Conservation (phyloP, 1,139 yeast species). For the Hanseniaspora gamundiae region DNA sequence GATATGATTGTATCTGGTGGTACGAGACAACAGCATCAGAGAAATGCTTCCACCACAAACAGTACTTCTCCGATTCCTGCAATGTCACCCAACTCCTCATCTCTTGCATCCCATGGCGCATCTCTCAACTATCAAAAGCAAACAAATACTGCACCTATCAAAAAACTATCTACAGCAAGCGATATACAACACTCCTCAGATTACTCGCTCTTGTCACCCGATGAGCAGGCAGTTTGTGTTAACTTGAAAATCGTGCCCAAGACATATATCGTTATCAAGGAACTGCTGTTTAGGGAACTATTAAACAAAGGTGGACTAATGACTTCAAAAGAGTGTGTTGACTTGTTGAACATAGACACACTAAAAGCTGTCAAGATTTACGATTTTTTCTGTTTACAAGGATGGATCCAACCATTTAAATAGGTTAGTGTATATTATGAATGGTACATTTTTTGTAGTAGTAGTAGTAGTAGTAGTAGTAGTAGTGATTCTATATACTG, state of each 20-base stretch:
- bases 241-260: conserved; percentile 80
- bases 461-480: too few relatives aligned
- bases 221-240: conserved; percentile 77
- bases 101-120: not conserved
- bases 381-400: conserved; percentile 85
- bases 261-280: conserved; percentile 87
- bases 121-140: not conserved
- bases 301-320: conserved; percentile 72
- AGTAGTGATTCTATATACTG: not conserved
- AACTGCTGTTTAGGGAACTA: conserved; percentile 80
- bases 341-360: conserved; percentile 71
- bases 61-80: conserved; percentile 4
- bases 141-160: conserved; percentile 13
- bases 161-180: conserved; percentile 25
- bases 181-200: conserved; percentile 83
- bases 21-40: conserved; percentile 8
- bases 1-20: conserved; percentile 13
- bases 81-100: not conserved
- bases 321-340: conserved; percentile 76
- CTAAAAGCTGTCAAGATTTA: conserved; percentile 77
- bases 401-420: conserved; percentile 43
- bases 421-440: not conserved
- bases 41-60: conserved; percentile 17
- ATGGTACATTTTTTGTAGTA: too few relatives aligned
- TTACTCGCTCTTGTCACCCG: conserved; percentile 66